Conservation (phyloP, 2,329 filamentous ascomycete species). For the Xylariaceae sp. region DNA sequence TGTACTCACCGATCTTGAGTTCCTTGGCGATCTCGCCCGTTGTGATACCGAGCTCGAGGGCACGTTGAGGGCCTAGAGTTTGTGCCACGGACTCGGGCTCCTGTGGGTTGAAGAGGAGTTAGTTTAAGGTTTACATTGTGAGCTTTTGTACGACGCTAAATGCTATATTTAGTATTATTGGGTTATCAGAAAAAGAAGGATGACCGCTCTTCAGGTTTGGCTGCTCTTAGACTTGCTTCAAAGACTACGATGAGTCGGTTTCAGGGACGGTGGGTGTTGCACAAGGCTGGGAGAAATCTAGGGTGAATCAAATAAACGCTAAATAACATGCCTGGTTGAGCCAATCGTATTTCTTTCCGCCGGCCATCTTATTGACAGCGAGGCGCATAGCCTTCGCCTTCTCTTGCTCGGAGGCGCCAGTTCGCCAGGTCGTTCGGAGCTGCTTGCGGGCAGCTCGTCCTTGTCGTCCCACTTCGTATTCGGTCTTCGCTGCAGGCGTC, state of each 20-base stretch:
- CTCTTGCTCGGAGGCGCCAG: slow-evolving; percentile 15
- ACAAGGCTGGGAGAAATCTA: no score
- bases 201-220: no score
- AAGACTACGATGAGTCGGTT: no score
- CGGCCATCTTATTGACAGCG: slow-evolving; percentile 10
- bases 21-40: slow-evolving; percentile 18
- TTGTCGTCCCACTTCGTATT: slow-evolving; percentile 32
- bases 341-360: slow-evolving; percentile 31
- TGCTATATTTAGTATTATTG: no score
- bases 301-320: no score
- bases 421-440: slow-evolving; percentile 11
- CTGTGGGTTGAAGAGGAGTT: slow-evolving; percentile 1
- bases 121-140: no score
- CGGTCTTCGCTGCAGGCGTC: background rate
- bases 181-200: no score
- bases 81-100: slow-evolving; percentile 9
- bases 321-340: slow-evolving; percentile 28
- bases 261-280: no score
- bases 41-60: slow-evolving; percentile 8
- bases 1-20: slow-evolving; percentile 18
- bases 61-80: slow-evolving; percentile 12
- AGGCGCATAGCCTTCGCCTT: slow-evolving; percentile 17
- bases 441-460: slow-evolving; percentile 35
- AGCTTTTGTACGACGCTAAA: no score
- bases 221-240: no score